phyloP scores from a whole-genome alignment of 2,329 filamentous ascomycete species.

The Orbilia quercus region DNA sequence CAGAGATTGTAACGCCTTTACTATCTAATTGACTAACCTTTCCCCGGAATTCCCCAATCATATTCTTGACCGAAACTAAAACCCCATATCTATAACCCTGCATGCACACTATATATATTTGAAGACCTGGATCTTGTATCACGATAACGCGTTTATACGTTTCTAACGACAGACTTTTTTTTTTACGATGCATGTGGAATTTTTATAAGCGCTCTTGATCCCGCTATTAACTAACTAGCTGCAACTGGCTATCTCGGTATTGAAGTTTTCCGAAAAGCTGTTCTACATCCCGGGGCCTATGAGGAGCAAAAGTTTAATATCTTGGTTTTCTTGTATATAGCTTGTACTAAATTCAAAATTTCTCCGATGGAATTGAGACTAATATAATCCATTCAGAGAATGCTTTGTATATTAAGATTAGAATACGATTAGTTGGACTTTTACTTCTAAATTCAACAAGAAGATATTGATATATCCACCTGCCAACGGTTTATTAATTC shows the following conservation, averaged over 20 bases:
- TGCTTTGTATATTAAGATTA: background rate
- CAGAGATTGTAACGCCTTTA: conserved; percentile 34
- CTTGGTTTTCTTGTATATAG: background rate
- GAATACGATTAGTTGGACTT: background rate
- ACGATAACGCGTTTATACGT: background rate
- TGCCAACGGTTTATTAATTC: background rate
- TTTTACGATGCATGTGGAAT: background rate
- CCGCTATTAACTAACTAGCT: too few species aligned
- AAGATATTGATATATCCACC: background rate
- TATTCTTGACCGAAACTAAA: background rate
- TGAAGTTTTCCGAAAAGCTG: background rate
- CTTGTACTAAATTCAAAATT: background rate
- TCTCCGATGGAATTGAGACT: background rate
- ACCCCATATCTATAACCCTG: background rate
- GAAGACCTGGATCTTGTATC: background rate
- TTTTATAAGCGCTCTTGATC: background rate
- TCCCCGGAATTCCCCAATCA: background rate
- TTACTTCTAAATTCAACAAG: too few species aligned
- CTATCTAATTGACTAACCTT: background rate
- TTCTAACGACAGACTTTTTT: conserved; percentile 1
- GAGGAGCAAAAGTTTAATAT: background rate
- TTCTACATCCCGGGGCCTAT: background rate
- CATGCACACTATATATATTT: background rate
- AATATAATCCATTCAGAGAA: background rate
- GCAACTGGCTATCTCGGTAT: too few species aligned